Evolutionary conservation across 176 grass and related monocot genomes (phyloP).

Genomic region (Lolium rigidum): DNA sequence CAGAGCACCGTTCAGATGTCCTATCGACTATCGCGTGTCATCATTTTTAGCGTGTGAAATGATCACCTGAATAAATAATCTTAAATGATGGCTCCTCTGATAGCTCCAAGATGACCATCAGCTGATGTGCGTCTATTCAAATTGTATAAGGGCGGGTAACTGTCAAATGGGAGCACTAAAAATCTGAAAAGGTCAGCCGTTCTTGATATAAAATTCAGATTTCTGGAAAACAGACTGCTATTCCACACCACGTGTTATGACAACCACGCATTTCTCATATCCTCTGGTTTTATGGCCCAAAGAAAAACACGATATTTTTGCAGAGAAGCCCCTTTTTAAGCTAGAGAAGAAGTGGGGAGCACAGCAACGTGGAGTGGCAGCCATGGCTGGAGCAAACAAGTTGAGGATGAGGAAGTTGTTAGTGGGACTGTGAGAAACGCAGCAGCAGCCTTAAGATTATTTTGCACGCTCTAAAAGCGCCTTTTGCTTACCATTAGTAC

Average conservation of each 20-base stretch:
- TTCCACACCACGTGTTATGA: slow-evolving; percentile 18
- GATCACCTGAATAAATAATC: neutral
- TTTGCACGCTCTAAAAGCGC: neutral
- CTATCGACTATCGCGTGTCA: neutral
- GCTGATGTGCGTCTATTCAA: neutral
- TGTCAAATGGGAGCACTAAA: neutral
- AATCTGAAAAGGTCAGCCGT: neutral
- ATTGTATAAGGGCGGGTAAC: slow-evolving; percentile 1
- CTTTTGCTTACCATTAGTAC: neutral
- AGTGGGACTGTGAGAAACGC: neutral
- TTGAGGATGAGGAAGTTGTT: neutral
- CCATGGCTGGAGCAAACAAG: neutral
- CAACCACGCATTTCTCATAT: neutral
- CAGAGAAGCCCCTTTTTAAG: neutral
- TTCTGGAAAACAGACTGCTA: neutral
- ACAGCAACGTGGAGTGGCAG: neutral
- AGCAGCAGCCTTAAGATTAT: neutral
- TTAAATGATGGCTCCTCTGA: neutral
- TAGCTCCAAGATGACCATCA: neutral
- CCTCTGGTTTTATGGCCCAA: neutral
- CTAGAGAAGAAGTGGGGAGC: neutral
- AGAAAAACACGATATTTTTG: no score
- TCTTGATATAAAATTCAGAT: neutral
- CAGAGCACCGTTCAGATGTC: neutral
- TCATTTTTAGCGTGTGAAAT: neutral